A percentile compares a stretch with the other conserved stretches of the same genome.
Evolutionary conservation across 139 green algal species (phyloP).

Genomic region (Picochlorum sp.): DNA sequence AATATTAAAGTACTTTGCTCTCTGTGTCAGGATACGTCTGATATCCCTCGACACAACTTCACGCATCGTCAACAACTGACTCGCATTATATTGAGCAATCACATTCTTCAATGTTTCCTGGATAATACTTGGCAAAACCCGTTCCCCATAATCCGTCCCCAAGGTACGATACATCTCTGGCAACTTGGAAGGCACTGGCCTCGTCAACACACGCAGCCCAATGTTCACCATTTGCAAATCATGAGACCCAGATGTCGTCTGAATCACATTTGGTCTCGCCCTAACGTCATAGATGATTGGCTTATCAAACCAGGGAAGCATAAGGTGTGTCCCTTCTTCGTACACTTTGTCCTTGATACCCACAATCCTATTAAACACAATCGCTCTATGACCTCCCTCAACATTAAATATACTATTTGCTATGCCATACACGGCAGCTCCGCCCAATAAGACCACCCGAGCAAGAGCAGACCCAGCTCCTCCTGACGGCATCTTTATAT

Average conservation of each 20-base stretch:
- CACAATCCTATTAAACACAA: slow-evolving; percentile 94
- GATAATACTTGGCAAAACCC: slow-evolving; percentile 96
- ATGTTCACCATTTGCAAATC: slow-evolving; percentile 99
- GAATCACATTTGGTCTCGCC: slow-evolving; percentile 85
- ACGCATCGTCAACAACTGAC: slow-evolving; percentile 93
- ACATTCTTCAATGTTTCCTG: slow-evolving; percentile 63
- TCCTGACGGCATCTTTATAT: slow-evolving; percentile 20
- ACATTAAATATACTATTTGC: slow-evolving; percentile 95
- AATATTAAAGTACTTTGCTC: slow-evolving; percentile 91
- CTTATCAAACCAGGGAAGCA: slow-evolving; percentile 96
- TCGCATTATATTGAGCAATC: slow-evolving; percentile 96
- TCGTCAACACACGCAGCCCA: slow-evolving; percentile 89
- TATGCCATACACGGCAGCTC: slow-evolving; percentile 54
- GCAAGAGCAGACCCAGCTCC: slow-evolving; percentile 17
- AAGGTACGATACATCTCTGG: slow-evolving; percentile 92
- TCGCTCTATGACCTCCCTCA: slow-evolving; percentile 93
- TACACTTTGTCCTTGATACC: slow-evolving; percentile 95
- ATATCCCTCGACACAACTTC: slow-evolving; percentile 93
- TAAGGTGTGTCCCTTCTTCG: slow-evolving; percentile 92
- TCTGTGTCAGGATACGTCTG: slow-evolving; percentile 77
- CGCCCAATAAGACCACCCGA: slow-evolving; percentile 28
- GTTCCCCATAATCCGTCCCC: slow-evolving; percentile 83
- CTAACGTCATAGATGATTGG: slow-evolving; percentile 97
- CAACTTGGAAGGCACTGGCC: slow-evolving; percentile 74
- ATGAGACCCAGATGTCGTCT: slow-evolving; percentile 78